Percentiles rank a stretch among this genome's conserved stretches.
These are phyloP conservation scores for Peronospora belbahrii DNA, from an alignment of 352 stramenopile genomes.

Conservation along the genomic window DNA sequence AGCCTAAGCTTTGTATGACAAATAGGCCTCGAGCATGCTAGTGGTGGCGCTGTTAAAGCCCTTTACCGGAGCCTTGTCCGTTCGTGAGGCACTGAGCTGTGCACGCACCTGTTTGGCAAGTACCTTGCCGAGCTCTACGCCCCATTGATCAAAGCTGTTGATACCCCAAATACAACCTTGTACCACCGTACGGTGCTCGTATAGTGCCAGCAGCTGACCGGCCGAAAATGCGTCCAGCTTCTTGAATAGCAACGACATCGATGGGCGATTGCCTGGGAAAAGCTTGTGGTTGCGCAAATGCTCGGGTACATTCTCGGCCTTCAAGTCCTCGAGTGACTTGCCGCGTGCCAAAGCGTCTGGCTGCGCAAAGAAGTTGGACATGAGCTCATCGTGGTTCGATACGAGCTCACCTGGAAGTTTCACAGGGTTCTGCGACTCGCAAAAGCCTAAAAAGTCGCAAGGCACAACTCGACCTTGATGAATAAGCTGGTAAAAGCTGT, in stretches of 20 bases:
- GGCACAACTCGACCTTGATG: conserved; percentile 97
- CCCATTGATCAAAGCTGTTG: conserved; percentile 98
- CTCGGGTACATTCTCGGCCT: conserved; percentile 89
- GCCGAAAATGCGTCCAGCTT: conserved; percentile 92
- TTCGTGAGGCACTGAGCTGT: conserved; percentile 80
- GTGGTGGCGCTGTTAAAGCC: conserved; percentile 94
- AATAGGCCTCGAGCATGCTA: conserved; percentile 89
- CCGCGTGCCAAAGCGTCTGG: conserved; percentile 95
- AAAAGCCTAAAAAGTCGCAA: conserved; percentile 98
- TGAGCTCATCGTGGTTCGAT: conserved; percentile 98
- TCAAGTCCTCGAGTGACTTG: conserved; percentile 92
- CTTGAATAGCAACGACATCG: conserved; percentile 94
- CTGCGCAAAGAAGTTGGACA: conserved; percentile 99
- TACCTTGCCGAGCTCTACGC: conserved; percentile 97
- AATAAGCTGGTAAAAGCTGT: conserved; percentile 99
- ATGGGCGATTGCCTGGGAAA: conserved; percentile 97
- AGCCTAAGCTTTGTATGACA: conserved; percentile 66
- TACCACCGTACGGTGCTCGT: conserved; percentile 95
- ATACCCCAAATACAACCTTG: conserved; percentile 98
- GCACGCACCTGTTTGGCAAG: conserved; percentile 93
- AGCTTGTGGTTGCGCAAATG: conserved; percentile 92
- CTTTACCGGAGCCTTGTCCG: conserved; percentile 66
- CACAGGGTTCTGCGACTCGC: conserved; percentile 89
- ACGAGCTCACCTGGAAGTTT: conserved; percentile 75
- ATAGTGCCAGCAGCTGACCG: conserved; percentile 95